Conservation (phyloP, 2,329 filamentous ascomycete species). For the Exophiala spinifera region DNA sequence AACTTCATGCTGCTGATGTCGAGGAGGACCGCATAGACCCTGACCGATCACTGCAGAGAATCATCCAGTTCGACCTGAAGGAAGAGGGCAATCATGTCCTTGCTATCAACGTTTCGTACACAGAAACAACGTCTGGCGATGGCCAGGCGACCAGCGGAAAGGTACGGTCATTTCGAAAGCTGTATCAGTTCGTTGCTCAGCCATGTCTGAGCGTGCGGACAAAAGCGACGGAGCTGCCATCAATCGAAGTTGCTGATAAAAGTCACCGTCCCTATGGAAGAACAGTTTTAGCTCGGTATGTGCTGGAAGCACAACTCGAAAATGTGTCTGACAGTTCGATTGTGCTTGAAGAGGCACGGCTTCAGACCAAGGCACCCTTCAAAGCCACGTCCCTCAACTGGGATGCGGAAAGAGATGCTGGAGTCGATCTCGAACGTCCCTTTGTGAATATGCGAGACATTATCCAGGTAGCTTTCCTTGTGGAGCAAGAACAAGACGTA, state of each 20-base stretch:
- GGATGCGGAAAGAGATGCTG: constrained; percentile 40
- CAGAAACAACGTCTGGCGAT: constrained; percentile 63
- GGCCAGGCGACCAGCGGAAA: constrained; percentile 54
- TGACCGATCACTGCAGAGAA: constrained; percentile 71
- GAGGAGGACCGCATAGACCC: constrained; percentile 32
- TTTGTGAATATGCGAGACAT: constrained; percentile 61
- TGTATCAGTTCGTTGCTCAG: constrained; percentile 96
- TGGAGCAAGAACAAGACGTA: constrained; percentile 53
- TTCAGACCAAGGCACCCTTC: constrained; percentile 36
- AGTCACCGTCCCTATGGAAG: constrained; percentile 45
- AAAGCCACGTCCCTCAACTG: constrained; percentile 54
- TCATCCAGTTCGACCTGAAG: constrained; percentile 82
- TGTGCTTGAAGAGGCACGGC: constrained; percentile 59
- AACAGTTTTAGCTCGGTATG: constrained; percentile 54
- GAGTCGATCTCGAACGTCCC: constrained; percentile 37
- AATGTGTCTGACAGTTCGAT: constrained; percentile 85
- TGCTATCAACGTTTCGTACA: constrained; percentile 90
- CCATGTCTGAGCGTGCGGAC: constrained; percentile 85
- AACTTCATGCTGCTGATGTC: constrained; percentile 39
- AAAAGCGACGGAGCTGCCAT: constrained; percentile 68
- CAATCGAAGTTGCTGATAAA: constrained; percentile 45
- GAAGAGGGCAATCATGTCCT: constrained; percentile 94
- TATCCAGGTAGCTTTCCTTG: constrained; percentile 62
- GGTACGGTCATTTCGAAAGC: constrained; percentile 82
- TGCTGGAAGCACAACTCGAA: constrained; percentile 90